These are phyloP conservation scores for Priceomyces haplophilus DNA, from an alignment of 805 yeast genomes.

Conservation along the genomic window DNA sequence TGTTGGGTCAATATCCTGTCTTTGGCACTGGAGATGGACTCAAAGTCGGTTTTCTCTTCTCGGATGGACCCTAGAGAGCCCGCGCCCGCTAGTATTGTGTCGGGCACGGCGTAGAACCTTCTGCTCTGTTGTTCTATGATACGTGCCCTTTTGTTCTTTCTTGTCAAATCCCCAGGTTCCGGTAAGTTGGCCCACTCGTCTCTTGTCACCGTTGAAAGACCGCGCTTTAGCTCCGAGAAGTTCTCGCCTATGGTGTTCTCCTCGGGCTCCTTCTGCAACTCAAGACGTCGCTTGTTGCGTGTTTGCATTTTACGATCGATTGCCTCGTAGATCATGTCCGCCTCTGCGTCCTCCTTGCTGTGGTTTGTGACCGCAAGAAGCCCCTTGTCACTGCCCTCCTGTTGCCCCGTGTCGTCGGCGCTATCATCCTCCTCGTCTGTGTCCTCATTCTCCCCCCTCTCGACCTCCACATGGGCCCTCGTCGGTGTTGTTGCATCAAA, in stretches of 20 bases:
- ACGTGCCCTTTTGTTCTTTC: slow-evolving; percentile 70
- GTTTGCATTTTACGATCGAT: slow-evolving; percentile 56
- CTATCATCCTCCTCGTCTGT: slow-evolving; percentile 26
- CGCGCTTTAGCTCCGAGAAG: slow-evolving; percentile 67
- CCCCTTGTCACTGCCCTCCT: slow-evolving; percentile 33
- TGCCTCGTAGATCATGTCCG: slow-evolving; percentile 62
- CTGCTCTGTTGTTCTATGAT: slow-evolving; percentile 58
- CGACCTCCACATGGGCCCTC: background rate
- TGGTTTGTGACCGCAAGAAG: slow-evolving; percentile 19
- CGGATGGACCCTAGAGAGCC: slow-evolving; percentile 11
- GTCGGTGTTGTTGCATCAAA: slow-evolving; percentile 2
- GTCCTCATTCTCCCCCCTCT: slow-evolving; percentile 24
- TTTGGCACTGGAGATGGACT: slow-evolving; percentile 59
- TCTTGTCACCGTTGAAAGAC: slow-evolving; percentile 52
- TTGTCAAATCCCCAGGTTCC: slow-evolving; percentile 84
- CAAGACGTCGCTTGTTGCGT: slow-evolving; percentile 21
- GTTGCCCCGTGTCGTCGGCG: slow-evolving; percentile 17
- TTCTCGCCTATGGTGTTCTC: slow-evolving; percentile 29
- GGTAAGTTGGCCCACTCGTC: slow-evolving; percentile 84
- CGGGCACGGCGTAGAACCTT: slow-evolving; percentile 82
- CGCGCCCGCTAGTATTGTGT: slow-evolving; percentile 47
- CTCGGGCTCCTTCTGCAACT: slow-evolving; percentile 4
- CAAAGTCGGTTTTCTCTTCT: slow-evolving; percentile 39
- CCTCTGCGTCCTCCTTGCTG: slow-evolving; percentile 70
- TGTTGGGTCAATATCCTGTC: slow-evolving; percentile 56